Evolutionary conservation across 2,329 filamentous ascomycete genomes (phyloP), one percentile per base, ranked within the genome.

Genomic region (Fusarium solani-melongenae): DNA sequence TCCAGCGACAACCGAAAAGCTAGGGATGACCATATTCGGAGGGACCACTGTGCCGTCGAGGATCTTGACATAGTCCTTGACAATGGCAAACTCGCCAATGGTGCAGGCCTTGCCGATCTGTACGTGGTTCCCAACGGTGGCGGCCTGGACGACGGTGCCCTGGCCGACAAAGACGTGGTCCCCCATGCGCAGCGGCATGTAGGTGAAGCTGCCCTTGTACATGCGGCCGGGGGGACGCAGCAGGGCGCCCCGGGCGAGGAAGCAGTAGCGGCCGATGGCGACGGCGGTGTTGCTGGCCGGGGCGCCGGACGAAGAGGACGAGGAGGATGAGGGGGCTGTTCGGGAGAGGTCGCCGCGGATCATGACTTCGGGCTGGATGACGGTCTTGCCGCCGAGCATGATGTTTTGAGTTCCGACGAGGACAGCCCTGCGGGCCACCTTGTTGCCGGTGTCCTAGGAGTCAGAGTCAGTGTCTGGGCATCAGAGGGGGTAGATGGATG

Each of bases 371-470:
- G 95, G 93, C 87, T 98, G 95, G 80, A 99, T 97, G 71, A 98
- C 94, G 1, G 95, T 97, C 84, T 94, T 97, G 72, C 96, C 96
- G 76, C 95, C 96, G 2, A 99, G 92, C 83, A 98, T 98, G 84
- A 99, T 98, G 84, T 98, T 97, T 77, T 97, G 95, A 24, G 96
- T 98, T 78, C 96, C 96, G 79, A 97, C 93, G 77, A 99, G 94
- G 81, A 93, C 92, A 71, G 94, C 94, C 76, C 94, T 94, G 75
- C 96, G 94, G 41, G 95, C 96, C 79, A 99, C 96, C 86, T 98
- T 98, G 89, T 99, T 99, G 76, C 96, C 96, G 4, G 95, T 98
- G 84, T 98, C 96, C 95, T 97, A 76, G 22, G 29, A 2, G 33
- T 67, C n/a, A 15, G 17, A 2, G 33, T 69, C 14, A 65, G 33